Percentiles rank a stretch among this genome's conserved stretches.
Evolutionary conservation across 2,329 filamentous ascomycete genomes (phyloP).

Genomic region (Xylaria digitata): DNA sequence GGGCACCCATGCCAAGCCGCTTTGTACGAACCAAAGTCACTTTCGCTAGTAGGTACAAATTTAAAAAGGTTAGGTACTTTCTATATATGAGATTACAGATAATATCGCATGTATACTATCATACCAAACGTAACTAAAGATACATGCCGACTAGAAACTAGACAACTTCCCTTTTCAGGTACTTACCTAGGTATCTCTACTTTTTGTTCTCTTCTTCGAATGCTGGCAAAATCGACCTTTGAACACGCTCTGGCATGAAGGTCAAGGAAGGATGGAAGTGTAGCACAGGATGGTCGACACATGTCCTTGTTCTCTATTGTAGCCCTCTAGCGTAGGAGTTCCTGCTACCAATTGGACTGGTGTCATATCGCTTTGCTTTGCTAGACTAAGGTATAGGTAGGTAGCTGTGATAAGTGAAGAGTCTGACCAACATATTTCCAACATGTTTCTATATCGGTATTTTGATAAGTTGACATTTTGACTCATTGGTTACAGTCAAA

Average conservation of each 20-base stretch:
- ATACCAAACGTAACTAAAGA: neutral
- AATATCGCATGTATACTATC: neutral
- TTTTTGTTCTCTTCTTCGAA: slow-evolving; percentile 21
- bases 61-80: neutral
- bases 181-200: neutral
- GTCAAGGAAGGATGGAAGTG: slow-evolving; percentile 18
- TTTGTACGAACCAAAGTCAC: neutral
- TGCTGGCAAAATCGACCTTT: slow-evolving; percentile 15
- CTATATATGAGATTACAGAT: no score
- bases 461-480: neutral
- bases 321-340: slow-evolving; percentile 25
- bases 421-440: neutral
- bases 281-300: slow-evolving; percentile 25
- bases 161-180: slow-evolving; percentile 3
- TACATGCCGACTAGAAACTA: neutral
- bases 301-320: slow-evolving; percentile 20
- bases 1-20: slow-evolving; percentile 8
- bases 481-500: slow-evolving; percentile 24
- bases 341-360: neutral
- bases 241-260: slow-evolving; percentile 14
- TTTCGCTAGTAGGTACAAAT: neutral
- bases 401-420: slow-evolving; percentile 7
- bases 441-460: no score
- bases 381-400: slow-evolving; percentile 15
- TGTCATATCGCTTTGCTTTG: slow-evolving; percentile 20